A percentile compares a stretch with the other conserved stretches of the same genome.
Conservation (phyloP, 805 yeast genomes). For the Candida odintsovae region DNA sequence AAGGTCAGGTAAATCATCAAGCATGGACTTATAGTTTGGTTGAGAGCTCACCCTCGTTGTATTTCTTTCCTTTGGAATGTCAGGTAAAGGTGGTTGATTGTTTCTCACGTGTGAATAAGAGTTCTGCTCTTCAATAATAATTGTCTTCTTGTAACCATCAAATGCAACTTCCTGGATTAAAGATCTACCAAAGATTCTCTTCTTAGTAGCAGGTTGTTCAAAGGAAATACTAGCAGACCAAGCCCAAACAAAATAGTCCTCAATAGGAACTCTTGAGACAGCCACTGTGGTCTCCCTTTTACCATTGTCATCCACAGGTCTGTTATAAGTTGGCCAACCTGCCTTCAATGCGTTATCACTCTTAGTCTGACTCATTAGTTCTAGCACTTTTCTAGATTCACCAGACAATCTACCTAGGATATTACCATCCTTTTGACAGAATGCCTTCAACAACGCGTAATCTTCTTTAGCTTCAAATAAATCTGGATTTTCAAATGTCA, state of each 20-base stretch:
- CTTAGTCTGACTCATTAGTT: slow-evolving; percentile 32
- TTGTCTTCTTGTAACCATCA: slow-evolving; percentile 74
- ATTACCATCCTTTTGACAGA: slow-evolving; percentile 54
- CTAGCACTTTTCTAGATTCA: slow-evolving; percentile 59
- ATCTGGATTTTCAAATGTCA: slow-evolving; percentile 66
- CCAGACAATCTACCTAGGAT: slow-evolving; percentile 61
- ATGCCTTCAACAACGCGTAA: slow-evolving; percentile 63
- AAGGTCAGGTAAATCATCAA: slow-evolving; percentile 16
- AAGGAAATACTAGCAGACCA: slow-evolving; percentile 76
- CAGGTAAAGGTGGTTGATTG: slow-evolving; percentile 14
- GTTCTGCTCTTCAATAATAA: slow-evolving; percentile 64
- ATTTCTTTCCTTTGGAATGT: slow-evolving; percentile 15
- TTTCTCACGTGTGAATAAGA: slow-evolving; percentile 24
- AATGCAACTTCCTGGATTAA: slow-evolving; percentile 76
- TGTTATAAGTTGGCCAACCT: slow-evolving; percentile 32
- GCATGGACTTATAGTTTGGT: slow-evolving; percentile 18
- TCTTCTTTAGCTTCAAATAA: slow-evolving; percentile 72
- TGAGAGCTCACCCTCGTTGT: slow-evolving; percentile 9
- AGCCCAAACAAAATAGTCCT: slow-evolving; percentile 88
- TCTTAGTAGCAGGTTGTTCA: slow-evolving; percentile 62
- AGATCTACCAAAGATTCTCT: slow-evolving; percentile 73
- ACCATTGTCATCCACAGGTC: slow-evolving; percentile 20
- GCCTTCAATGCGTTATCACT: slow-evolving; percentile 29
- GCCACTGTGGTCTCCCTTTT: slow-evolving; percentile 23
- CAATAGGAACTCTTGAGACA: slow-evolving; percentile 62